Evolutionary conservation across 2,329 filamentous ascomycete genomes (phyloP).

Genomic region (Pseudocercospora vitis): DNA sequence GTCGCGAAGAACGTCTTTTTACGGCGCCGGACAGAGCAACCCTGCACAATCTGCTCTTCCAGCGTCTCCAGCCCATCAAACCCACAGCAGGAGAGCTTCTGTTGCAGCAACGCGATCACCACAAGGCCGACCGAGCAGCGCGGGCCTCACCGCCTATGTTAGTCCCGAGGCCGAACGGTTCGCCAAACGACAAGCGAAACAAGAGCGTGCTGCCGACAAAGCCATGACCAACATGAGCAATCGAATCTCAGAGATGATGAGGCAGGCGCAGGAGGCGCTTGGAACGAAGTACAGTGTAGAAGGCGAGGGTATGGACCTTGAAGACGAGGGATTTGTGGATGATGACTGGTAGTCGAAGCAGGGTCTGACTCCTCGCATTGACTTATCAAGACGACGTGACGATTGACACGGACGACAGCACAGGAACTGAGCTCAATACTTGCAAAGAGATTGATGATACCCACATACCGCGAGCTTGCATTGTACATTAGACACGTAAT

Average conservation of each 20-base stretch:
- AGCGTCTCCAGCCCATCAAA: conserved; percentile 11
- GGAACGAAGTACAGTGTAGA: conserved; percentile 52
- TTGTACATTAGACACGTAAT: background rate
- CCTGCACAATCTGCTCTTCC: conserved; percentile 32
- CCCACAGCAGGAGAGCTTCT: conserved; percentile 51
- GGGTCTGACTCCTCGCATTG: background rate
- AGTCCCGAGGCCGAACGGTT: conserved; percentile 70
- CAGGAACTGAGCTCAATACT: background rate
- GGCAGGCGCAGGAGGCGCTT: conserved; percentile 81
- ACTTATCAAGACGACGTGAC: background rate
- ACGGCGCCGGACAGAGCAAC: conserved; percentile 36
- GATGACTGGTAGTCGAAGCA: conserved; percentile 28
- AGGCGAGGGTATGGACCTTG: conserved; percentile 36
- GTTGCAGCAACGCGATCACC: conserved; percentile 54
- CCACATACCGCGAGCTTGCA: conserved; percentile 9
- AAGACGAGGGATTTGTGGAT: conserved; percentile 37
- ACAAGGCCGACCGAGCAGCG: conserved; percentile 24
- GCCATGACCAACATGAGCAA: conserved; percentile 77
- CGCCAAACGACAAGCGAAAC: conserved; percentile 67
- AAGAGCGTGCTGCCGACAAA: conserved; percentile 75
- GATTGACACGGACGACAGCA: conserved; percentile 7
- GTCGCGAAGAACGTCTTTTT: conserved; percentile 42
- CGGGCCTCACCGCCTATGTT: conserved; percentile 28
- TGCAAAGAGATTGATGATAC: conserved; percentile 13
- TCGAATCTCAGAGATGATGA: conserved; percentile 80